Percentiles rank a stretch among this genome's conserved stretches.
Evolutionary conservation across 1,139 yeast species (phyloP).

Genomic region (Candida frijolesensis): DNA sequence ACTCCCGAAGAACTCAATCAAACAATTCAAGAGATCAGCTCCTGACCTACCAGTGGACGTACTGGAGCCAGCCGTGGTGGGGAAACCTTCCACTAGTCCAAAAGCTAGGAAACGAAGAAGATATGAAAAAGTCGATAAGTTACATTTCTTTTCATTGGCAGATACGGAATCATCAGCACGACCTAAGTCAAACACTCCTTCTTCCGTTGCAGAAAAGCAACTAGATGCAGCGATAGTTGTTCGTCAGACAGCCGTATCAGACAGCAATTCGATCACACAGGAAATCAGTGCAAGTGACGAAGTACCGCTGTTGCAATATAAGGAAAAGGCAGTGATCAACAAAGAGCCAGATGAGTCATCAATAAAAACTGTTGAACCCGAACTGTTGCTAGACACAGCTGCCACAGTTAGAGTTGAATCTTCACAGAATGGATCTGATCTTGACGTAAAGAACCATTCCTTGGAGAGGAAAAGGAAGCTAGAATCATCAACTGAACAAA

Average conservation of each 20-base stretch:
- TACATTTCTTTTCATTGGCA: conserved; percentile 36
- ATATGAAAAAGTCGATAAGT: conserved; percentile 33
- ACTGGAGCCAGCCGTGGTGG: neutral
- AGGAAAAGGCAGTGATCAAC: neutral
- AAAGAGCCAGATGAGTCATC: neutral
- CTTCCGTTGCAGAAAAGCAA: neutral
- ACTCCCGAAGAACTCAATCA: conserved; percentile 12
- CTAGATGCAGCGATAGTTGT: neutral
- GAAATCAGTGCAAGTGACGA: neutral
- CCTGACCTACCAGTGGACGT: neutral
- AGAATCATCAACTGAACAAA: neutral
- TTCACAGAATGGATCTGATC: neutral
- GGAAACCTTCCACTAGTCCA: conserved; percentile 6
- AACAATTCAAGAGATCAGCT: conserved; percentile 10
- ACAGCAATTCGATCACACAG: neutral
- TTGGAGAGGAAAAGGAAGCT: conserved; percentile 3
- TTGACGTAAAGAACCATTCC: neutral
- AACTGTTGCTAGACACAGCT: neutral
- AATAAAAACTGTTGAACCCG: neutral
- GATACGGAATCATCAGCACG: neutral
- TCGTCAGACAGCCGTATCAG: neutral
- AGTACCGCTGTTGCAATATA: neutral
- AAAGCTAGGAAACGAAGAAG: conserved; percentile 30
- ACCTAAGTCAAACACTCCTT: neutral
- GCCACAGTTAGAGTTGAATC: conserved; percentile 1